Base-by-base conservation (phyloP, 2,329 filamentous ascomycete genomes). In the Fusarium chlamydosporum region DNA sequence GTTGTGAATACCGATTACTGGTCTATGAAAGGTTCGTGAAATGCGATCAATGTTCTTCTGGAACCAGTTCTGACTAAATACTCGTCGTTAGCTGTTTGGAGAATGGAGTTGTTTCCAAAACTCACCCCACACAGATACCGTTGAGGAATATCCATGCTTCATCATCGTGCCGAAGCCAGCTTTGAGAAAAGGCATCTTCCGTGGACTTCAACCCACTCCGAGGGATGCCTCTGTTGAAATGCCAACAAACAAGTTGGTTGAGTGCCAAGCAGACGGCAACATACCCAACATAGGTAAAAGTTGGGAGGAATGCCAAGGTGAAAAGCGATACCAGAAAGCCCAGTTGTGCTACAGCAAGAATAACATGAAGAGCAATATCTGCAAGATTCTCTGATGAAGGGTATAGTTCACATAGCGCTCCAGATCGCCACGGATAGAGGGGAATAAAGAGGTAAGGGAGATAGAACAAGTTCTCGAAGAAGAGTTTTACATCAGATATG, bases 71-170 rank as follows among this genome's bases (percentile, higher is more conserved):
- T 47, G 42, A 16, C 63, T 63, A 11, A 9, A 61, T 7, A 34
- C 0, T 8, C 4, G 48, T 0, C 38, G 4, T 62, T 23, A 61
- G 27, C 7, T 23, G 33, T 8, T 4, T 8, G 2, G 11, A 5
- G 0, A 2, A 10, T 6, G 4, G 15, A 10, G 0, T 4, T 3
- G 2, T 8, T 3, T n/a, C 0, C 2, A 20, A 3, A 29, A 16
- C 46, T 31, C 9, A 64, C 63, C 63, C 63, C 11, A 68, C 65
- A 4, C 65, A 67, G 13, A 68, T 68, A 6, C 65, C 58, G n/a
- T 60, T 68, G 50, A 68, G 65, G n/a, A 68, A 68, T 20, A 68
- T 68, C 58, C 63, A 68, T 26, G 40, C 38, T 29, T 67, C 63
- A 3, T 67, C 58, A 23, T 64, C 50, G n/a, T 67, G 58, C 8